phyloP scores from a whole-genome alignment of 2,329 filamentous ascomycete species.

The Neopestalotiopsis rosae region DNA sequence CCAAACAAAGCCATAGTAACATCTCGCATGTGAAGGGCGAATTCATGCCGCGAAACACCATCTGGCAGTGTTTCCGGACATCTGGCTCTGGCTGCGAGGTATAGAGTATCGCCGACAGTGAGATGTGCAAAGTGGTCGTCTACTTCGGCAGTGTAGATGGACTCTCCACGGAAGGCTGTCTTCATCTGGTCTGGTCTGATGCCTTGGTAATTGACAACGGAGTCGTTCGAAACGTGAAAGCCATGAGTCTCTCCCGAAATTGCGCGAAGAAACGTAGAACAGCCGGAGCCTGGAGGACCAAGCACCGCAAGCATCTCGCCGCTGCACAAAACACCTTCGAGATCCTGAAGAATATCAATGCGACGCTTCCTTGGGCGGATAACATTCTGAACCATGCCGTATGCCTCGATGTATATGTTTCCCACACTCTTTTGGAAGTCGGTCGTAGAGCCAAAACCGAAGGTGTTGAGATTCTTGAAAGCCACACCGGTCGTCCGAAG shows the following conservation, averaged over 20 bases:
- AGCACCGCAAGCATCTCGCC: slow-evolving; percentile 56
- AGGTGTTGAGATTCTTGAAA: slow-evolving; percentile 42
- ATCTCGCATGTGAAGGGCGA: background rate
- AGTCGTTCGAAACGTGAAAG: slow-evolving; percentile 29
- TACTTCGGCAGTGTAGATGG: slow-evolving; percentile 69
- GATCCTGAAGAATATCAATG: slow-evolving; percentile 56
- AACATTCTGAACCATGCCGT: too few species aligned
- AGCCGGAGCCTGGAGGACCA: slow-evolving; percentile 55
- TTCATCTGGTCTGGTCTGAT: slow-evolving; percentile 47
- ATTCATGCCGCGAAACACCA: slow-evolving; percentile 29
- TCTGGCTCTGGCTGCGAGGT: slow-evolving; percentile 65
- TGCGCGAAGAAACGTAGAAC: slow-evolving; percentile 61
- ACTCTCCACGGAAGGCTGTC: slow-evolving; percentile 62
- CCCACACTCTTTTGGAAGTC: slow-evolving; percentile 36
- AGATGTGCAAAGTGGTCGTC: slow-evolving; percentile 70
- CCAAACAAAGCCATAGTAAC: slow-evolving; percentile 46
- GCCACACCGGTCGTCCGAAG: slow-evolving; percentile 34
- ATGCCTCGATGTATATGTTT: too few species aligned
- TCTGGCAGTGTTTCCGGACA: slow-evolving; percentile 29
- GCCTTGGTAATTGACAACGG: slow-evolving; percentile 25
- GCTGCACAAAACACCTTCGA: slow-evolving; percentile 55
- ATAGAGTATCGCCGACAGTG: slow-evolving; percentile 66
- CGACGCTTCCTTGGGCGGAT: slow-evolving; percentile 28
- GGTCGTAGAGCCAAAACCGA: slow-evolving; percentile 41
- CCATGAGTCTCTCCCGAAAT: slow-evolving; percentile 59